Evolutionary conservation across 257 asterid genomes (phyloP), one percentile per base, ranked within the genome.

Genomic region (Primulina eburnea): DNA sequence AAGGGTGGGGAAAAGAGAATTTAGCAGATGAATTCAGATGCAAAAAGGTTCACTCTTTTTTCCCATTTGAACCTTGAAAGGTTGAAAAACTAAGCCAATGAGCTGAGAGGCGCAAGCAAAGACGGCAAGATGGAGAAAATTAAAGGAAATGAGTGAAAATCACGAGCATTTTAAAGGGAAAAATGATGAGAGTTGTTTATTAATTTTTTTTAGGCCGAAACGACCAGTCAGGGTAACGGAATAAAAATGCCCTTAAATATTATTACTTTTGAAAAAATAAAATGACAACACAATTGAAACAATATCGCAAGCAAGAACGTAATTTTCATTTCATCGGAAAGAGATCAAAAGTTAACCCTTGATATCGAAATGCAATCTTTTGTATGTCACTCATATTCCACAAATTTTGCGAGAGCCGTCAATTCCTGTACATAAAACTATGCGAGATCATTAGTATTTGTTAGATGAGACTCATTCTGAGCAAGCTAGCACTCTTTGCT

Each of bases 1-100:
- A 62, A 28, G 78, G 34, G 58, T 53, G 16, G 64, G 76, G 28
- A 47, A 68, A 78, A 61, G 30, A 40, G 53, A 74, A 68, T 78
- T 77, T 20, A 65, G 52, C 26, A 67, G 73, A 55, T 61, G 80
- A 76, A 74, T 73, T 78, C 76, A 73, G 86, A 82, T 80, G 76
- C 38, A 69, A 77, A 69, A 68, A 65, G 73, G 71, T 72, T 71
- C 74, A 64, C 35, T 47, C 47, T 58, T 77, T 76, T 28, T 56
- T 67, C 14, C 58, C 11, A 69, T 40, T 71, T 17, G 58, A 53
- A 60, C 64, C 56, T 71, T 60, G 71, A 71, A 53, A 50, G 70
- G 71, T 43, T 73, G 77, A 76, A 76, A 71, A 64, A 78, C 67
- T 56, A 63, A 73, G 79, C 71, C 67, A 77, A 77, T 34, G 74